phyloP scores from a whole-genome alignment of 768 basidiomycete species.

The Suillus cothurnatus region DNA sequence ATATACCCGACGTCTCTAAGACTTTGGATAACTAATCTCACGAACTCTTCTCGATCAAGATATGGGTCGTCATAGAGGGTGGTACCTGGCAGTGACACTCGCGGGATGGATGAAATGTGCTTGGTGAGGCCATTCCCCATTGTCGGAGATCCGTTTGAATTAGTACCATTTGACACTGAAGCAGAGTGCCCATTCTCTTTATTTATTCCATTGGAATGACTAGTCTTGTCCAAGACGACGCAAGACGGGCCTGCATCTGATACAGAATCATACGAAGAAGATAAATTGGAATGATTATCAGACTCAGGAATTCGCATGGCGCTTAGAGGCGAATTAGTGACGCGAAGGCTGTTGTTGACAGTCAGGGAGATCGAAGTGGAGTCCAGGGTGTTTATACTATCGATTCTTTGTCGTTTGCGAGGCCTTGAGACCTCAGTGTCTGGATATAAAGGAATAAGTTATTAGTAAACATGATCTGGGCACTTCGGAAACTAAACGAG shows the following conservation, averaged over 20 bases:
- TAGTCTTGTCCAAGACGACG: slow-evolving; percentile 35
- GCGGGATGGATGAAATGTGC: slow-evolving; percentile 50
- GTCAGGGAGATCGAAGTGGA: slow-evolving; percentile 35
- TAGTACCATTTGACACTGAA: slow-evolving; percentile 34
- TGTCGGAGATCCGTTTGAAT: slow-evolving; percentile 37
- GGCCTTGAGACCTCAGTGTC: slow-evolving; percentile 57
- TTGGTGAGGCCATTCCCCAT: slow-evolving; percentile 54
- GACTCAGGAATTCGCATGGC: slow-evolving; percentile 57
- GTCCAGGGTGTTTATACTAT: slow-evolving; percentile 38
- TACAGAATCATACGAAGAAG: slow-evolving; percentile 45
- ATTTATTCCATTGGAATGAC: slow-evolving; percentile 35
- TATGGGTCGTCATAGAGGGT: slow-evolving; percentile 76
- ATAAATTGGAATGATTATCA: slow-evolving; percentile 48
- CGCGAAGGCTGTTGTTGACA: slow-evolving; percentile 23
- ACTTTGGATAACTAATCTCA: slow-evolving; percentile 86
- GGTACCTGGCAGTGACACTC: slow-evolving; percentile 71
- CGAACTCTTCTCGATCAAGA: slow-evolving; percentile 88
- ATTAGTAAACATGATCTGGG: slow-evolving; percentile 11
- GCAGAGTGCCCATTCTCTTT: slow-evolving; percentile 46
- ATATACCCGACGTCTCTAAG: slow-evolving; percentile 84
- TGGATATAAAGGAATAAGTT: slow-evolving; percentile 23
- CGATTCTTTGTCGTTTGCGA: slow-evolving; percentile 72
- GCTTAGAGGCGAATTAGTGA: slow-evolving; percentile 33
- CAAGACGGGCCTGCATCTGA: slow-evolving; percentile 58
- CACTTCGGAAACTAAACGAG: not conserved